Evolutionary conservation across 2,329 filamentous ascomycete species (phyloP).

Genomic region (Fusarium sp.): DNA sequence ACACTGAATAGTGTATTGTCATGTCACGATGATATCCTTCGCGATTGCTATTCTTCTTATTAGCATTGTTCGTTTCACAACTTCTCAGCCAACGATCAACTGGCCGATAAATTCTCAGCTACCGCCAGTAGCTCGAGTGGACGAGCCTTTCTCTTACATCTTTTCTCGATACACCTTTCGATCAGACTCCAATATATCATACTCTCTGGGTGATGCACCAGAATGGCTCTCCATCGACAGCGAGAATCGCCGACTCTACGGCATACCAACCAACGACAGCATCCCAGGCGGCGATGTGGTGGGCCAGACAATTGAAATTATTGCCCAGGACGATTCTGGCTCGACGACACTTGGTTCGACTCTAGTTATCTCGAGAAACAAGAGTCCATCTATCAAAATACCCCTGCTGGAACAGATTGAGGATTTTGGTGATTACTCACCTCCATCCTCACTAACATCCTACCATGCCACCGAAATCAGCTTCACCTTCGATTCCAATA

Average conservation of each 20-base stretch:
- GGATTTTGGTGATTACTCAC: conserved; percentile 68
- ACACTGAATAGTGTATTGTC: conserved; percentile 37
- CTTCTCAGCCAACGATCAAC: conserved; percentile 56
- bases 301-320: conserved; percentile 70
- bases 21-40: conserved; percentile 48
- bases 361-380: conserved; percentile 73
- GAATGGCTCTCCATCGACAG: conserved; percentile 80
- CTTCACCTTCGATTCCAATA: conserved; percentile 65
- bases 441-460: conserved; percentile 68
- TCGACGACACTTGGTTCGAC: conserved; percentile 73
- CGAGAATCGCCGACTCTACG: conserved; percentile 72
- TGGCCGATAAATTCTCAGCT: conserved; percentile 89
- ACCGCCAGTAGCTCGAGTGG: conserved; percentile 79
- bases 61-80: conserved; percentile 47
- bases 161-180: conserved; percentile 81
- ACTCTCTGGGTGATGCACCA: conserved; percentile 74
- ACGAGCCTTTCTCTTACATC: conserved; percentile 73
- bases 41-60: conserved; percentile 44
- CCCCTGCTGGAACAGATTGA: conserved; percentile 69
- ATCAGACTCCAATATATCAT: conserved; percentile 71
- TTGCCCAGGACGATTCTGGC: conserved; percentile 75
- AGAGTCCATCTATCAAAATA: conserved; percentile 64
- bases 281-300: conserved; percentile 64
- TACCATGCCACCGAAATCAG: conserved; percentile 65
- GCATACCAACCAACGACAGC: conserved; percentile 71